A percentile compares a stretch with the other conserved stretches of the same genome.
phyloP scores from a whole-genome alignment of 2,329 filamentous ascomycete species.

The Epichloe gansuensis region DNA sequence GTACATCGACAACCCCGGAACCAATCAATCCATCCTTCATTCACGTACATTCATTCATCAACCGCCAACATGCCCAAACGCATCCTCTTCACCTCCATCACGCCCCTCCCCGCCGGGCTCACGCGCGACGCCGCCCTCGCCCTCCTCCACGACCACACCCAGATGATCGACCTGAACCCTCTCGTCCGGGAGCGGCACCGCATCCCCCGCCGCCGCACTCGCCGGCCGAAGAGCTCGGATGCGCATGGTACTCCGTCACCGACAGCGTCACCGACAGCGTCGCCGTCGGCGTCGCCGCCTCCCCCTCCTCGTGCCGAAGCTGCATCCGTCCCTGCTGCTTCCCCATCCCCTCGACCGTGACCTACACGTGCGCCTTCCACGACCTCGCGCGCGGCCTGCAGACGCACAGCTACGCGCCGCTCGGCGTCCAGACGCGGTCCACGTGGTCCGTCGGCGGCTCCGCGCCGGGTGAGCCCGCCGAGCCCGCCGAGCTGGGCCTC shows the following conservation, averaged over 20 bases:
- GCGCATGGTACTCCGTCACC: slow-evolving; percentile 67
- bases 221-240: slow-evolving; percentile 56
- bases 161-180: slow-evolving; percentile 84
- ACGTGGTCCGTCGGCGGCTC: slow-evolving; percentile 68
- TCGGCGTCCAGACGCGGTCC: slow-evolving; percentile 66
- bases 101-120: slow-evolving; percentile 59
- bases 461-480: slow-evolving; percentile 55
- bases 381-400: slow-evolving; percentile 61
- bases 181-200: slow-evolving; percentile 60
- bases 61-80: slow-evolving; percentile 51
- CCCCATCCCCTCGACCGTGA: too few relatives aligned
- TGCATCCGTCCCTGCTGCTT: too few relatives aligned
- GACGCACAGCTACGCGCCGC: slow-evolving; percentile 74
- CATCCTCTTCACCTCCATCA: slow-evolving; percentile 64
- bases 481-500: slow-evolving; percentile 54
- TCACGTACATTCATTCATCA: too few relatives aligned
- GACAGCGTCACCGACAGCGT: too few relatives aligned
- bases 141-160: slow-evolving; percentile 64
- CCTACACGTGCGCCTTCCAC: slow-evolving; percentile 64
- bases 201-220: slow-evolving; percentile 57
- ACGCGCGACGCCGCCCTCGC: slow-evolving; percentile 58
- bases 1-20: too few relatives aligned
- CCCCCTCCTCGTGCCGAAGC: too few relatives aligned
- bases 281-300: too few relatives aligned
- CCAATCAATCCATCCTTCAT: too few relatives aligned